A percentile compares a stretch with the other conserved stretches of the same genome.
These are phyloP conservation scores for Saccharomycopsis fodiens DNA, from an alignment of 805 yeast genomes.

Conservation along the genomic window DNA sequence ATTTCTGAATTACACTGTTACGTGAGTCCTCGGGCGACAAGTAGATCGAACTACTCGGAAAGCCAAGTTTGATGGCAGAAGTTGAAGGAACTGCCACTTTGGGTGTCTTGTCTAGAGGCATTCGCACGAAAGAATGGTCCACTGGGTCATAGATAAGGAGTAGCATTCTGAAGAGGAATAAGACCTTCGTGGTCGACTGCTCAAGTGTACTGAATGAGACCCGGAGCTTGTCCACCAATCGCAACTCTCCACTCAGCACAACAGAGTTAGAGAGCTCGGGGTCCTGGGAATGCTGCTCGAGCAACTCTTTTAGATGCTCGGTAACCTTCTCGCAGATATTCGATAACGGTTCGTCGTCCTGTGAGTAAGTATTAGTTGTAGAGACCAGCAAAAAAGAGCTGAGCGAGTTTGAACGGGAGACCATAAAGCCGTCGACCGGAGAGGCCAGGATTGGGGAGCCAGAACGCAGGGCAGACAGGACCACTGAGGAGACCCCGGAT, in stretches of 20 bases:
- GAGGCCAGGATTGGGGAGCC: background rate
- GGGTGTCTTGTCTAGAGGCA: constrained; percentile 14
- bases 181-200: constrained; percentile 3
- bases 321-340: constrained; percentile 5
- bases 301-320: constrained; percentile 4
- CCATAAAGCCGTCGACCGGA: background rate
- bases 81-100: constrained; percentile 17
- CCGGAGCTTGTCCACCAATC: constrained; percentile 16
- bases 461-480: constrained; percentile 7
- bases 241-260: constrained; percentile 17
- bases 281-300: too few relatives aligned
- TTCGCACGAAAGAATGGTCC: constrained; percentile 7
- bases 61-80: constrained; percentile 17
- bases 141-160: constrained; percentile 11
- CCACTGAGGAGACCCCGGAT: constrained; percentile 11
- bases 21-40: constrained; percentile 14
- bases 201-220: constrained; percentile 10
- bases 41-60: constrained; percentile 3
- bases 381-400: constrained; percentile 6
- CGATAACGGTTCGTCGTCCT: background rate
- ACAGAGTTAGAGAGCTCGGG: too few relatives aligned
- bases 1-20: constrained; percentile 19
- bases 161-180: constrained; percentile 12
- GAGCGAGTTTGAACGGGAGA: constrained; percentile 14
- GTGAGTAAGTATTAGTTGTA: constrained; percentile 13